These are phyloP conservation scores for Thelonectria discophora DNA, from an alignment of 2,329 filamentous ascomycete genomes.

Conservation along the genomic window DNA sequence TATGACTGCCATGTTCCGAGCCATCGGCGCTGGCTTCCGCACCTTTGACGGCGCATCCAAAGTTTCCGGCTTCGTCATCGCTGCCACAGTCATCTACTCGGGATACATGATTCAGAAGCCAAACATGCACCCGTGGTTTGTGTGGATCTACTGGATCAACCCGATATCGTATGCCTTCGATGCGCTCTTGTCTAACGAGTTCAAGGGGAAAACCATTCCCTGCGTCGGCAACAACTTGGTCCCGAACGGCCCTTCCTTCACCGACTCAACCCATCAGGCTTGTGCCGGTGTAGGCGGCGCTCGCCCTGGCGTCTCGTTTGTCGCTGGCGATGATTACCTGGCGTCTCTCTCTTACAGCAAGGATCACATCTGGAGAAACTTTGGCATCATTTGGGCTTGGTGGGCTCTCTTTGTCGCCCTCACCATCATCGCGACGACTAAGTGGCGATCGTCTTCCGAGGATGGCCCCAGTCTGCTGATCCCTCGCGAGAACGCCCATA, in stretches of 20 bases:
- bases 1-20: conserved; percentile 67
- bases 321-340: conserved; percentile 69
- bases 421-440: conserved; percentile 65
- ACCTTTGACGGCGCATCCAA: conserved; percentile 70
- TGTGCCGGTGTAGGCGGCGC: conserved; percentile 69
- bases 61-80: conserved; percentile 59
- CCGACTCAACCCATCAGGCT: conserved; percentile 53
- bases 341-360: conserved; percentile 62
- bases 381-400: conserved; percentile 70
- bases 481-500: conserved; percentile 65
- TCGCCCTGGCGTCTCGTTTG: conserved; percentile 53
- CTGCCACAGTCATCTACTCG: conserved; percentile 66
- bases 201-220: conserved; percentile 63
- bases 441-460: conserved; percentile 64
- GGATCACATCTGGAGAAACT: conserved; percentile 65
- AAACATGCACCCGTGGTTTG: conserved; percentile 70
- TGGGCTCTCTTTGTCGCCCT: conserved; percentile 67
- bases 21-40: conserved; percentile 62
- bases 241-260: conserved; percentile 59
- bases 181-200: conserved; percentile 75
- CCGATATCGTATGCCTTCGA: conserved; percentile 77
- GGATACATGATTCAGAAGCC: conserved; percentile 70
- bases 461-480: conserved; percentile 66
- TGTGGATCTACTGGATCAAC: conserved; percentile 71
- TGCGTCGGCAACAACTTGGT: conserved; percentile 61